Conservation (phyloP, 179 eudicot genomes). For the Sideroxylon spinosum region DNA sequence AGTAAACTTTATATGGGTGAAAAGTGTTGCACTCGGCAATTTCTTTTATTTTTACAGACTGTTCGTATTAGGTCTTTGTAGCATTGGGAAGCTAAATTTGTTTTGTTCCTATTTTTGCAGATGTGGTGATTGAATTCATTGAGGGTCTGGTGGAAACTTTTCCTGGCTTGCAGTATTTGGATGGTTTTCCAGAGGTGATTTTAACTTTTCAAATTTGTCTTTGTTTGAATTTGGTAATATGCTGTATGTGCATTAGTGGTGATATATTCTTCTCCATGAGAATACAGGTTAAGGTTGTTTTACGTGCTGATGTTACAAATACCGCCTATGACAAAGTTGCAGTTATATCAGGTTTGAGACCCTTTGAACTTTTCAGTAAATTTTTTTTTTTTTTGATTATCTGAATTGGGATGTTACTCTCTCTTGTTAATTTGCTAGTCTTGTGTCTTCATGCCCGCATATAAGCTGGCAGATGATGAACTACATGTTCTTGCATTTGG, state of each 20-base stretch:
- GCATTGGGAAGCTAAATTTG: not conserved
- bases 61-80: not conserved
- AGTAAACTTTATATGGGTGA: not conserved
- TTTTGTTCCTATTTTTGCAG: conserved; percentile 31
- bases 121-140: conserved; percentile 91
- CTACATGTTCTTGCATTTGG: conserved; percentile 12
- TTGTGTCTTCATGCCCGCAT: not conserved
- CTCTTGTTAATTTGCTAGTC: not conserved
- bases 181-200: conserved; percentile 92
- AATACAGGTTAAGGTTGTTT: conserved; percentile 82
- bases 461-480: not conserved
- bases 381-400: not conserved
- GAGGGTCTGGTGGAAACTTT: conserved; percentile 94
- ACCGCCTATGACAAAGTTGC: conserved; percentile 73
- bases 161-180: conserved; percentile 94
- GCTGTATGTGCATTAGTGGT: conserved; percentile 10
- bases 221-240: not conserved
- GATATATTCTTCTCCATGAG: conserved; percentile 14
- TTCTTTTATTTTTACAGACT: conserved; percentile 11
- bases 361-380: not conserved
- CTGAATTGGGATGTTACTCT: not conserved
- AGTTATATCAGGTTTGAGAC: conserved; percentile 72
- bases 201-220: not conserved
- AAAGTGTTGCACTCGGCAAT: not conserved
- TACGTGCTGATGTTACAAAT: conserved; percentile 84